Percentiles rank a stretch among this genome's conserved stretches.
These are phyloP conservation scores for Ochromonas danica DNA, from an alignment of 108 stramenopile species.

Conservation along the genomic window DNA sequence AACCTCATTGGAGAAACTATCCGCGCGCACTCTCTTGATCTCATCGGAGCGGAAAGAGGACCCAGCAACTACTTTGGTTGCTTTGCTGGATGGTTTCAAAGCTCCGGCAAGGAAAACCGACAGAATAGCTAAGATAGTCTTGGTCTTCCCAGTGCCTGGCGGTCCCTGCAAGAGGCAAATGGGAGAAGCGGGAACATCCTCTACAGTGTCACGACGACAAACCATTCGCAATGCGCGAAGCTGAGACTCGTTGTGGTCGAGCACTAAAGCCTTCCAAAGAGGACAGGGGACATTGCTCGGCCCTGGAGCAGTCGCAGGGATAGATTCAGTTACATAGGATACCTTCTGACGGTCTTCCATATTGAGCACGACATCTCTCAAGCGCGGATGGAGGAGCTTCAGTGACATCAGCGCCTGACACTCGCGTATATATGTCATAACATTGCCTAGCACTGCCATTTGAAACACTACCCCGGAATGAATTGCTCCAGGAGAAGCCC, in stretches of 20 bases:
- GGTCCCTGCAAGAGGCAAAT: slow-evolving; percentile 46
- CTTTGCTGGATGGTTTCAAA: neutral
- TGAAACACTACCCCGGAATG: neutral
- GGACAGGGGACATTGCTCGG: neutral
- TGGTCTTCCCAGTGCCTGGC: slow-evolving; percentile 58
- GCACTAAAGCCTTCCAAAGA: neutral
- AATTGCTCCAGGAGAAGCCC: neutral
- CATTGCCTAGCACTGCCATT: slow-evolving; percentile 18
- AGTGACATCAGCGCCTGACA: slow-evolving; percentile 20
- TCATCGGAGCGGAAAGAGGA: neutral
- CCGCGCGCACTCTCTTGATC: too few species aligned
- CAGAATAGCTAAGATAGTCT: slow-evolving; percentile 48
- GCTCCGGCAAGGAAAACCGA: neutral
- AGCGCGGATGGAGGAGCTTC: too few species aligned
- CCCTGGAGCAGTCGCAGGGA: neutral
- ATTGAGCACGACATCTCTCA: too few species aligned
- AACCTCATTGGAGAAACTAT: slow-evolving; percentile 19
- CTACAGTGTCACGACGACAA: neutral
- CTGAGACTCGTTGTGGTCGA: neutral
- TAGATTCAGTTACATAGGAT: too few species aligned
- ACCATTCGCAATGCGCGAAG: neutral
- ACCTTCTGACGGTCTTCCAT: too few species aligned
- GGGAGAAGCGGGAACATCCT: neutral
- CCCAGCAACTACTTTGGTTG: neutral
- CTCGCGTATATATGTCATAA: slow-evolving; percentile 8